Conservation (phyloP, 331 rosid genomes). For the Pyrus hybrid region DNA sequence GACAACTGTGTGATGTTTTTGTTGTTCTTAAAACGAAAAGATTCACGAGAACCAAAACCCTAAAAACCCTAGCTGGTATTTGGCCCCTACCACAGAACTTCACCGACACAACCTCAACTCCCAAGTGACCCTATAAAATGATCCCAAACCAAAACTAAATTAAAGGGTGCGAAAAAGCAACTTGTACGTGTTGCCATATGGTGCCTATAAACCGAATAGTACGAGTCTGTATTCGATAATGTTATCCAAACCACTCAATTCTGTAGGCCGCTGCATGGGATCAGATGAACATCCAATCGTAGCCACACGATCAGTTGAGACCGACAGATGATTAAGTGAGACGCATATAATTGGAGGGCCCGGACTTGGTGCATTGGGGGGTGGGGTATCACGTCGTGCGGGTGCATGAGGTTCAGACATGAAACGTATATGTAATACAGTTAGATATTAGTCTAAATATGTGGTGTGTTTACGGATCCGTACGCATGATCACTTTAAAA, state of each 20-base stretch:
- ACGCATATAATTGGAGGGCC: background rate
- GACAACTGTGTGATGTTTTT: too few species aligned
- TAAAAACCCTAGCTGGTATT: background rate
- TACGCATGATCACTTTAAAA: background rate
- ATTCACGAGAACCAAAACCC: background rate
- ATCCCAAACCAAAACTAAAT: background rate
- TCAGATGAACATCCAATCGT: too few species aligned
- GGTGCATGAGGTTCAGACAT: background rate
- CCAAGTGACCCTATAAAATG: background rate
- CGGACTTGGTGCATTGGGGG: background rate
- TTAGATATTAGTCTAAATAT: too few species aligned
- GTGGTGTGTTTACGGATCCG: background rate
- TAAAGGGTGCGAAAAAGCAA: background rate
- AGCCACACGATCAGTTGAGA: too few species aligned
- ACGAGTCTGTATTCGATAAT: background rate
- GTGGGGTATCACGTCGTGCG: background rate
- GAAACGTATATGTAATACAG: background rate
- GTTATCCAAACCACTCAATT: too few species aligned
- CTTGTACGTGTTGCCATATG: background rate
- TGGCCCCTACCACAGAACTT: background rate
- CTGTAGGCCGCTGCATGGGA: background rate
- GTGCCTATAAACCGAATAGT: background rate
- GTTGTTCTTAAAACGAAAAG: too few species aligned
- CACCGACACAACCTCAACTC: background rate
- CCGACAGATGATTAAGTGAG: background rate